Evolutionary conservation across 106 monocot genomes (phyloP).

Genomic region (Dioscorea alata): DNA sequence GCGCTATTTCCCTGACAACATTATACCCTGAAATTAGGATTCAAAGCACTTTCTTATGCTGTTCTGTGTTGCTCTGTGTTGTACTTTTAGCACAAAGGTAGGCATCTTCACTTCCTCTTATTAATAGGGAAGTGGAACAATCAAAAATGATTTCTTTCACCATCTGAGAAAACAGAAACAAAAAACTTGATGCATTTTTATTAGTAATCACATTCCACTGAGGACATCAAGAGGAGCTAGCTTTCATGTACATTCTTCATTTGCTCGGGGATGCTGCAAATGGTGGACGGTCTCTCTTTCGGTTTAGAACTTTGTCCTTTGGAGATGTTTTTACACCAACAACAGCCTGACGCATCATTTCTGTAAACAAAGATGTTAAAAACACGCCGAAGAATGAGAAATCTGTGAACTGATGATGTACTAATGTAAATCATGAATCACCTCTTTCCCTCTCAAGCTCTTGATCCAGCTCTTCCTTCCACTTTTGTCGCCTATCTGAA

Average conservation of each 20-base stretch:
- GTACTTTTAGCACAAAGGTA: no score
- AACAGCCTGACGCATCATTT: constrained; percentile 51
- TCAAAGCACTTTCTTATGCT: no score
- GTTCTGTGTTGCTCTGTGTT: no score
- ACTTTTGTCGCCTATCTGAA: constrained; percentile 50
- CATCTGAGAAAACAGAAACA: no score
- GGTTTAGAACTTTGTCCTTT: constrained; percentile 26
- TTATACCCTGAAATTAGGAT: no score
- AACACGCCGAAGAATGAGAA: background rate
- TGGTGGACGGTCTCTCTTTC: constrained; percentile 33
- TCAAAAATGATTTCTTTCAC: no score
- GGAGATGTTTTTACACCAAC: constrained; percentile 36
- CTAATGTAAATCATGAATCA: constrained; percentile 2
- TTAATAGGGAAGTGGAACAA: no score
- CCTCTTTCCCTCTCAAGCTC: constrained; percentile 80
- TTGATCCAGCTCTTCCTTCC: constrained; percentile 81
- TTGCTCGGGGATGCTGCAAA: constrained; percentile 30
- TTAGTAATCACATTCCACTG: no score
- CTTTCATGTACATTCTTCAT: constrained; percentile 5
- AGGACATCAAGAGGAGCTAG: background rate
- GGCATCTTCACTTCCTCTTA: no score
- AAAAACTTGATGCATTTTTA: no score
- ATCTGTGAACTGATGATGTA: background rate
- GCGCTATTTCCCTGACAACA: no score
- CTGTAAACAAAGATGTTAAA: constrained; percentile 6